Conservation (phyloP, 371 early-diverging fungal genomes). For the Paraphysoderma sedebokerense region DNA sequence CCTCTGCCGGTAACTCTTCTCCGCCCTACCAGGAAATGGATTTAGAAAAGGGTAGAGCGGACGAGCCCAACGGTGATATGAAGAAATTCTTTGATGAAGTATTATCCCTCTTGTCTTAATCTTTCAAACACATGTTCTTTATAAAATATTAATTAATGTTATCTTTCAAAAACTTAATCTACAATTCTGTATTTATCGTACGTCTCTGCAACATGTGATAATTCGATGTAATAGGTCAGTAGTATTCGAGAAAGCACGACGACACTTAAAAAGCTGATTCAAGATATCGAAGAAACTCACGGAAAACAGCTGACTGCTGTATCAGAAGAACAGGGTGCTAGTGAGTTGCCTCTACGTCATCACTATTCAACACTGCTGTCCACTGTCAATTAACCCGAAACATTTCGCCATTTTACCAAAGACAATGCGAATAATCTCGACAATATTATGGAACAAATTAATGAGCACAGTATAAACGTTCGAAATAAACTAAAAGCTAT, state of each 20-base stretch:
- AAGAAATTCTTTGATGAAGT: slow-evolving; percentile 1
- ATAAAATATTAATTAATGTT: too few species aligned
- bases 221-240: neutral
- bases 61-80: neutral
- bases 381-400: neutral
- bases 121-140: too few species aligned
- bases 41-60: neutral
- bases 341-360: too few species aligned
- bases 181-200: too few species aligned
- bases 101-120: neutral
- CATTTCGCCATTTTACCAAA: neutral
- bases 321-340: neutral
- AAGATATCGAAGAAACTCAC: neutral
- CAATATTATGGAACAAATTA: neutral
- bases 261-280: neutral
- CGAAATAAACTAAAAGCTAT: slow-evolving; percentile 1
- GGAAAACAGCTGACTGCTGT: neutral
- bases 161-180: too few species aligned
- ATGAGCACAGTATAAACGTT: neutral
- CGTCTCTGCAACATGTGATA: neutral
- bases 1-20: too few species aligned
- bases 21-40: neutral
- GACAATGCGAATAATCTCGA: neutral
- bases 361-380: neutral
- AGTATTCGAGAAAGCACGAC: neutral